Evolutionary conservation across 495 filamentous ascomycete genomes (phyloP).

Genomic region (Physcia stellaris): DNA sequence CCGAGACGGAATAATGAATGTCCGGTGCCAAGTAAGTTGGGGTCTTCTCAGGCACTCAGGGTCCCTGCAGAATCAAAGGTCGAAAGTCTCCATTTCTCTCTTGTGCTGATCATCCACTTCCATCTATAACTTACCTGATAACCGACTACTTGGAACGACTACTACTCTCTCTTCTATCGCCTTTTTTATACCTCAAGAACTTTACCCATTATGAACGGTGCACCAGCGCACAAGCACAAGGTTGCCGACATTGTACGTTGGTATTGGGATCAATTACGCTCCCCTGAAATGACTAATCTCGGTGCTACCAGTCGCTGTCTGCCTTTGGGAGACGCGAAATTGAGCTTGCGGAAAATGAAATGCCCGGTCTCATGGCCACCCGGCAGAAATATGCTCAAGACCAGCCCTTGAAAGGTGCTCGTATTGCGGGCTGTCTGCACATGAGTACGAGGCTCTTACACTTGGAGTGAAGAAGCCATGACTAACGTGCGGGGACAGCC

Average conservation of each 20-base stretch:
- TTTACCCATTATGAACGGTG: conserved; percentile 50
- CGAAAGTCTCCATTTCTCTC: no score
- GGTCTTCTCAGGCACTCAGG: no score
- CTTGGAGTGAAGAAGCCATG: neutral
- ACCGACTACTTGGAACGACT: no score
- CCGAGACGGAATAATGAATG: no score
- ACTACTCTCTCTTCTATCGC: no score
- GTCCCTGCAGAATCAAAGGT: no score
- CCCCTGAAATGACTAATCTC: conserved; percentile 3
- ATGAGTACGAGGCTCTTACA: conserved; percentile 56
- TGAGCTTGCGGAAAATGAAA: conserved; percentile 96
- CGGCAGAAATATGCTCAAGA: conserved; percentile 78
- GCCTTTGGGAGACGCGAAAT: conserved; percentile 99
- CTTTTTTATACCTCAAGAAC: no score
- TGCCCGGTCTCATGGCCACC: conserved; percentile 95
- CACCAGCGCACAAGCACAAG: conserved; percentile 90
- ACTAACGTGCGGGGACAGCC: conserved; percentile 31
- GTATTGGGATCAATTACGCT: neutral
- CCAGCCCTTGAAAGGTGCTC: conserved; percentile 82
- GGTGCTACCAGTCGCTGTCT: conserved; percentile 53
- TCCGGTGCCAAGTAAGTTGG: no score
- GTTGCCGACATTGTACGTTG: conserved; percentile 80
- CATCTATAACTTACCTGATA: no score
- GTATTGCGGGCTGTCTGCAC: conserved; percentile 95
- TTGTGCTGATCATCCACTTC: no score